Percentiles rank a stretch among this genome's conserved stretches.
Evolutionary conservation across 2,329 filamentous ascomycete genomes (phyloP).

Genomic region (Diplodia seriata): DNA sequence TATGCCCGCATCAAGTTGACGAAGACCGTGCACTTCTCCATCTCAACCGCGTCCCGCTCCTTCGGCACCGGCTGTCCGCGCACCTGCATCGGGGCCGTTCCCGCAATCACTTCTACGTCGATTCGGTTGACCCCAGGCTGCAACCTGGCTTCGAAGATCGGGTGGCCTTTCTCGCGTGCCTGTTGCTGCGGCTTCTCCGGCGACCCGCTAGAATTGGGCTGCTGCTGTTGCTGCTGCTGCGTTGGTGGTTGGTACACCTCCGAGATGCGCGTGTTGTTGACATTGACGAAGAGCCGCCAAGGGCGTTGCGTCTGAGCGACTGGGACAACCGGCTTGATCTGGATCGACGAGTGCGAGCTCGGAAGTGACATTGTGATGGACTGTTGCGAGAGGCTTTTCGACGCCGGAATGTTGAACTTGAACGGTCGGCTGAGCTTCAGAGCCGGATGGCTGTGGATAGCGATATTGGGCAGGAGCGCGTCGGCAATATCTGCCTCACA

Average conservation of each 20-base stretch:
- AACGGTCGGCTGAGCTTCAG: constrained; percentile 68
- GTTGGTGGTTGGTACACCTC: constrained; percentile 60
- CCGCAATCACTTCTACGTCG: constrained; percentile 78
- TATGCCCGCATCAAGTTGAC: constrained; percentile 66
- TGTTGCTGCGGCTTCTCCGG: constrained; percentile 33
- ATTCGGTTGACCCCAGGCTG: constrained; percentile 77
- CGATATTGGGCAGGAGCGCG: constrained; percentile 27
- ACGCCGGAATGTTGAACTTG: constrained; percentile 69
- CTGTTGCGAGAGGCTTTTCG: constrained; percentile 70
- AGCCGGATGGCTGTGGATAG: constrained; percentile 65
- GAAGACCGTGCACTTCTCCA: constrained; percentile 80
- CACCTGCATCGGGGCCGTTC: constrained; percentile 59
- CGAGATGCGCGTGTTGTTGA: constrained; percentile 70
- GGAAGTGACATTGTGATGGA: constrained; percentile 76
- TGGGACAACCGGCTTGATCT: constrained; percentile 72
- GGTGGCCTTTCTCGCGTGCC: constrained; percentile 60
- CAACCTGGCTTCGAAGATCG: constrained; percentile 77
- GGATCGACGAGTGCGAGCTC: constrained; percentile 70
- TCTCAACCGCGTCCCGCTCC: constrained; percentile 65
- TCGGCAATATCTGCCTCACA: constrained; percentile 11
- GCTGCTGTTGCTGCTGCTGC: constrained; percentile 38
- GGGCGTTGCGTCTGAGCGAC: constrained; percentile 70
- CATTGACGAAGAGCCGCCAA: constrained; percentile 77
- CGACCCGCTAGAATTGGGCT: constrained; percentile 34
- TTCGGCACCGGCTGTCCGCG: constrained; percentile 37